Conservation (phyloP, 345 rosid species). For the Citrus sinensis region DVS_A1.0 CM039169.1:29953501-29954000, state of each 20-base stretch:
- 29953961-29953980: background rate
- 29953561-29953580: background rate
- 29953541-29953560: background rate
- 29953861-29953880: background rate
- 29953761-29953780: slow-evolving; percentile 98
- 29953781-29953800: slow-evolving; percentile 79
- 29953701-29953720: background rate
- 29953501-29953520: background rate
- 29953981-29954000: background rate
- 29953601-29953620: background rate
- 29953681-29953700: background rate
- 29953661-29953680: background rate
- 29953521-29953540: background rate
- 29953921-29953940: background rate
- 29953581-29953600: background rate
- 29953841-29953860: slow-evolving; percentile 62
- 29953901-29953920: background rate
- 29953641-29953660: background rate
- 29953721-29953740: slow-evolving; percentile 43
- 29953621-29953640: background rate
- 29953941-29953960: background rate
- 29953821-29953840: slow-evolving; percentile 64
- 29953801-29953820: slow-evolving; percentile 90
- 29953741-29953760: slow-evolving; percentile 96
- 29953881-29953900: no score